Conservation (phyloP, 2,329 filamentous ascomycete species). For the Arthrobotrys iridis region DNA sequence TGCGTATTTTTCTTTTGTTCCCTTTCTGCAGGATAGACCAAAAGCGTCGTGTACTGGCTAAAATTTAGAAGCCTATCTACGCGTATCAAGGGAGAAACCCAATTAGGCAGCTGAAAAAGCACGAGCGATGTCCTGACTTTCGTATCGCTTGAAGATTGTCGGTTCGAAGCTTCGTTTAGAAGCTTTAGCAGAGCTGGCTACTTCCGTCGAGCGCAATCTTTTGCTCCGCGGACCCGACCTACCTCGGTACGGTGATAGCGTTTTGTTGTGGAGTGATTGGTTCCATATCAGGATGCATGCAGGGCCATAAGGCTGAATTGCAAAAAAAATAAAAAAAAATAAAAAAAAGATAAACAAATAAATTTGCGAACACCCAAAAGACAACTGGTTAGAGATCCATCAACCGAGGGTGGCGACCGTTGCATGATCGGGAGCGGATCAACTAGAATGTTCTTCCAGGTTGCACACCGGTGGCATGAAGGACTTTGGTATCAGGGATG, state of each 20-base stretch:
- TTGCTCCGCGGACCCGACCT: constrained; percentile 2
- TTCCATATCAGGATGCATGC: constrained; percentile 39
- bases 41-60: background rate
- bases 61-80: no score
- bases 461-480: constrained; percentile 2
- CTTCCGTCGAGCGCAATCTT: constrained; percentile 12
- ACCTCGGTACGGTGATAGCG: constrained; percentile 9
- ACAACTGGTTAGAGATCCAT: constrained; percentile 9
- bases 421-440: constrained; percentile 34
- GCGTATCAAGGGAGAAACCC: background rate
- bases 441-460: constrained; percentile 22
- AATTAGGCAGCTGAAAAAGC: constrained; percentile 13
- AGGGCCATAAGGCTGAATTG: constrained; percentile 52
- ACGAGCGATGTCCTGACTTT: constrained; percentile 26
- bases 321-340: constrained; percentile 3
- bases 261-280: constrained; percentile 22
- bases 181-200: constrained; percentile 12
- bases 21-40: constrained; percentile 7
- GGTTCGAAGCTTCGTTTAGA: constrained; percentile 1
- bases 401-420: constrained; percentile 47
- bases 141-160: background rate
- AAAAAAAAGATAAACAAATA: no score
- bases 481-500: background rate
- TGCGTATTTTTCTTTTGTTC: constrained; percentile 10
- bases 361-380: background rate